Base-by-base conservation (phyloP, 352 stramenopile species). In the Phytopythium vexans region DNA sequence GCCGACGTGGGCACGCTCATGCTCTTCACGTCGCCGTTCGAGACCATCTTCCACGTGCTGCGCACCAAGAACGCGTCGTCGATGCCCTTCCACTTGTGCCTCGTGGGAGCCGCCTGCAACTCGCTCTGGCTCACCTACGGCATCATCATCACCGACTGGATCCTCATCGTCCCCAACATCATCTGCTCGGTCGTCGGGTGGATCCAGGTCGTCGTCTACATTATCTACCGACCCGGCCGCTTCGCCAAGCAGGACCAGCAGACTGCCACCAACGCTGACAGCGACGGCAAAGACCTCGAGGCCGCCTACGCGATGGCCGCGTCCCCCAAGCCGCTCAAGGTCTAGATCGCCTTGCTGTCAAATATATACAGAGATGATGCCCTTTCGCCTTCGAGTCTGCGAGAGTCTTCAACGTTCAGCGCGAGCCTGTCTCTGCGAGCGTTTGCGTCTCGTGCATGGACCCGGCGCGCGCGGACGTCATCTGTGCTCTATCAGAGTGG, bases 111-210 rank as follows among this genome's bases (percentile, higher is more conserved):
- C 6, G 49, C 58, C 33, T 54, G 52, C 37, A 49, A 52, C 32
- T n/a, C 27, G 14, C 31, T 63, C 7, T 63, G 56, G 56, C 32
- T 60, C 45, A 44, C 39, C 42, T 53, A 48, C 21, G 40, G 43
- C 38, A 36, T 43, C 32, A 37, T 63, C 37, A 37, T 50, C 31
- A 32, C 46, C 6, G 49, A 55, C 37, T 41, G 42, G 36, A 56
- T 58, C 33, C 33, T 63, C 1, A 54, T 70, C 16, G 58, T 41
- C 21, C 64, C 60, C 1, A 69, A 69, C 27, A 50, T 49, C 12
- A 54, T 62, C 9, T 69, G 59, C 48, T 60, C 50, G 31, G 37
- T 53, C 11, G 43, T 72, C 6, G 70, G 57, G 32, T 46, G 54
- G 32, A 41, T 65, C 4, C 72, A 64, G 40, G 41, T 54, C 27